A percentile compares a stretch with the other conserved stretches of the same genome.
phyloP scores from a whole-genome alignment of 176 grass and related monocot species.

The Phragmites australis region DNA sequence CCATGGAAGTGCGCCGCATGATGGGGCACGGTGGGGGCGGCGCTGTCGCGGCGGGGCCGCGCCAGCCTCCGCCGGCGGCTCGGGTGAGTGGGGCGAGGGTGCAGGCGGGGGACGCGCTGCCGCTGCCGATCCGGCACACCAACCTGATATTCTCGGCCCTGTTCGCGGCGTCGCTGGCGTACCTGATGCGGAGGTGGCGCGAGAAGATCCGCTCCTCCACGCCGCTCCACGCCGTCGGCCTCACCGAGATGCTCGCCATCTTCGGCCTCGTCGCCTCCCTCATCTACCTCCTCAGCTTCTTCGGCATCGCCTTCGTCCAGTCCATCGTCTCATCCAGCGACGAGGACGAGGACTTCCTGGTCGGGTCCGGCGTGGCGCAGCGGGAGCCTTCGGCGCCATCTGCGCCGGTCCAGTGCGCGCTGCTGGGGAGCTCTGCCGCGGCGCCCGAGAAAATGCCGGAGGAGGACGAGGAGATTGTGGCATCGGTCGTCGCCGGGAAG shows the following conservation, averaged over 20 bases:
- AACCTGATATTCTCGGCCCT: slow-evolving; percentile 89
- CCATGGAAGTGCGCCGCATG: slow-evolving; percentile 47
- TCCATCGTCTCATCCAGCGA: slow-evolving; percentile 80
- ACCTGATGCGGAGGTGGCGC: slow-evolving; percentile 84
- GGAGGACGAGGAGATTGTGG: slow-evolving; percentile 83
- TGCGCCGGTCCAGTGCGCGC: slow-evolving; percentile 14
- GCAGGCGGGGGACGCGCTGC: slow-evolving; percentile 79
- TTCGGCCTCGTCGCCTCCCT: slow-evolving; percentile 89
- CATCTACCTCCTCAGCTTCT: slow-evolving; percentile 98
- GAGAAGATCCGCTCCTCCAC: slow-evolving; percentile 91
- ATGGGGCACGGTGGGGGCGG: not conserved
- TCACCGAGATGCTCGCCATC: slow-evolving; percentile 77
- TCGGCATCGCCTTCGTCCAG: slow-evolving; percentile 97
- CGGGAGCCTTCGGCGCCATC: not conserved
- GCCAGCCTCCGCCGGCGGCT: not conserved
- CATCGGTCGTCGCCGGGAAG: slow-evolving; percentile 65
- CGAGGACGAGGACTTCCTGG: slow-evolving; percentile 82
- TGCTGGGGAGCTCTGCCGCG: slow-evolving; percentile 37
- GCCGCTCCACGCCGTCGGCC: slow-evolving; percentile 72
- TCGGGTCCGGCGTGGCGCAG: not conserved
- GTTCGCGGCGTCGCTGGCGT: slow-evolving; percentile 70
- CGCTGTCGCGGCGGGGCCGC: not conserved
- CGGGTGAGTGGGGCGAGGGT: slow-evolving; percentile 22
- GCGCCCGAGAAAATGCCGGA: slow-evolving; percentile 58
- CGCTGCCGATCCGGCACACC: slow-evolving; percentile 81